These are phyloP conservation scores for Chalciporus chontae DNA, from an alignment of 768 basidiomycete species.

Conservation along the genomic window DNA sequence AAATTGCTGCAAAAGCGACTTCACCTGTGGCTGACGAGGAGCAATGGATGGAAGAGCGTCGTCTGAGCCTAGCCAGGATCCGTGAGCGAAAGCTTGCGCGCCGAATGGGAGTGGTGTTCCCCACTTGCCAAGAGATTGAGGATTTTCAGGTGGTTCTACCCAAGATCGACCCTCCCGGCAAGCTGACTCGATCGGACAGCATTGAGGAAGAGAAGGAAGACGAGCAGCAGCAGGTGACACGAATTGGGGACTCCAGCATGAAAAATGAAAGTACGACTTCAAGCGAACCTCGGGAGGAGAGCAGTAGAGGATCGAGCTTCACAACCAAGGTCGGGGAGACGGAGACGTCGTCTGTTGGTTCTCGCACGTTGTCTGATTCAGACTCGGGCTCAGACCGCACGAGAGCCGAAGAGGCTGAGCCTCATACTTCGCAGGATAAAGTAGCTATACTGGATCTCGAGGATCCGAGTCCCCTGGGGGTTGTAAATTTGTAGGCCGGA, in stretches of 20 bases:
- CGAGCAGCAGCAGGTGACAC: neutral
- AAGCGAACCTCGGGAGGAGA: conserved; percentile 6
- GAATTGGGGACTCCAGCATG: neutral
- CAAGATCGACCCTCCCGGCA: conserved; percentile 22
- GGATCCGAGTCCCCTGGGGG: conserved; percentile 14
- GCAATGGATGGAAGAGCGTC: conserved; percentile 35
- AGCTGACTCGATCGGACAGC: conserved; percentile 29
- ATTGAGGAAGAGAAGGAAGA: conserved; percentile 29
- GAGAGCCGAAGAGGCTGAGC: conserved; percentile 22
- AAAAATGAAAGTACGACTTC: neutral
- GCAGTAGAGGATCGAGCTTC: conserved; percentile 1
- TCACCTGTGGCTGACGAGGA: conserved; percentile 26
- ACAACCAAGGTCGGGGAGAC: conserved; percentile 17
- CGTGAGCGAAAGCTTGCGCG: conserved; percentile 32
- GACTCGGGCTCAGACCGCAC: conserved; percentile 30
- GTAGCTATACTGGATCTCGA: conserved; percentile 24
- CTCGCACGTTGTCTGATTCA: conserved; percentile 22
- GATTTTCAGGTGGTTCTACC: conserved; percentile 17
- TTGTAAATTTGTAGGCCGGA: conserved; percentile 13
- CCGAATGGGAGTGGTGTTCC: conserved; percentile 26
- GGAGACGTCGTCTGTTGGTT: conserved; percentile 20
- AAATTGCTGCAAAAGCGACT: conserved; percentile 1
- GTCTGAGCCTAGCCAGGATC: conserved; percentile 28
- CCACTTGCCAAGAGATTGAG: conserved; percentile 8
- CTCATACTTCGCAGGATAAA: conserved; percentile 27